A percentile compares a stretch with the other conserved stretches of the same genome.
Evolutionary conservation across 192 early-diverging fungal species (phyloP).

Genomic region (Linnemannia elongata): DNA sequence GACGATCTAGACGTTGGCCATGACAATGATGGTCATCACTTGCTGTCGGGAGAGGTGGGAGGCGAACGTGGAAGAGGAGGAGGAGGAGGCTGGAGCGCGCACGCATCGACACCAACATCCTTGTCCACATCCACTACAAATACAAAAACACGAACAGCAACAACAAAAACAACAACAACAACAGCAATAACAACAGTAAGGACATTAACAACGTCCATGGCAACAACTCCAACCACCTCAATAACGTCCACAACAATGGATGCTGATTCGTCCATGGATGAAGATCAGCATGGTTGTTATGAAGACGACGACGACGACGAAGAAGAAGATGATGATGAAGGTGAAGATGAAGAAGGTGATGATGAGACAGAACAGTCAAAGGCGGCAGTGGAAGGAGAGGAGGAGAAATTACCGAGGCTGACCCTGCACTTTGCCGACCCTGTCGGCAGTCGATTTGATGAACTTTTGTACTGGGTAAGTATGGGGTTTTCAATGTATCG

Average conservation of each 20-base stretch:
- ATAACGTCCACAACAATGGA: background rate
- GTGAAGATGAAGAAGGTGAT: background rate
- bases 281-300: background rate
- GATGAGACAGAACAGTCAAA: background rate
- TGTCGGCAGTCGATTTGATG: constrained; percentile 15
- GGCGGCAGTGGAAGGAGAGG: no score
- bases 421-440: background rate
- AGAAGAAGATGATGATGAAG: background rate
- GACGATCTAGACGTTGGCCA: background rate
- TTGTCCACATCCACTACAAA: no score
- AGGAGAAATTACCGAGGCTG: background rate
- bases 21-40: background rate
- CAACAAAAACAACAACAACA: no score
- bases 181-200: background rate
- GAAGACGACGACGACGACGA: background rate
- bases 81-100: background rate
- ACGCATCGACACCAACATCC: background rate
- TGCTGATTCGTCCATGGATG: background rate
- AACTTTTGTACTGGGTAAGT: constrained; percentile 30
- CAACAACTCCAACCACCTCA: background rate
- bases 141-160: no score
- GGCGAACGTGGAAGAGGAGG: background rate
- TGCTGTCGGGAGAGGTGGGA: background rate
- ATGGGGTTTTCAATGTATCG: background rate
- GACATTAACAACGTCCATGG: background rate